Evolutionary conservation across 1,284 basidiomycete genomes (phyloP), one percentile per base, ranked within the genome.

Genomic region (Leccinum pachyderme): DNA sequence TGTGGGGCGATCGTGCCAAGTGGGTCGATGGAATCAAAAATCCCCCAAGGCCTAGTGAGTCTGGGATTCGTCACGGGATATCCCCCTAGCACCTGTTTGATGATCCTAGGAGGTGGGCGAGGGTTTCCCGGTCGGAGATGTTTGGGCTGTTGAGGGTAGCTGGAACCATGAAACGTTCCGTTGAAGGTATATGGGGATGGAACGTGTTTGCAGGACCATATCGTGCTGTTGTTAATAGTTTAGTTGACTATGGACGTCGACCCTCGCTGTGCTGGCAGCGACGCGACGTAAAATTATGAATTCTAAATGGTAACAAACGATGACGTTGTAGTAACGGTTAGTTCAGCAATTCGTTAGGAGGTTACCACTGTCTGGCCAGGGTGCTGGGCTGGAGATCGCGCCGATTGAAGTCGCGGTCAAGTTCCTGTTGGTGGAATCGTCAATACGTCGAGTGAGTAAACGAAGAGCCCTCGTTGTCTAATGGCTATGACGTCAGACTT

Each of bases 401-500:
- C 33, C 33, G 33, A 35, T 35, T 35, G 33, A 35, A 35, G 7
- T 35, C 35, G 15, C 35, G 2, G n/a, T 37, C 35, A 37, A 18
- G 37, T 39, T 45, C n/a, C 13, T 13, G 15, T 35, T 31, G 6
- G 13, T 29, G 25, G 4, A 8, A 37, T 12, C 27, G 1, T 33
- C 46, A 43, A 53, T 39, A 48, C 7, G 22, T 50, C 27, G n/a
- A 44, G 11, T 28, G 13, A 4, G 2, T 0, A 0, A 0, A 1
- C 13, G 18, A 5, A 22, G 67, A 56, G 83, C 81, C 83, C 82
- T 76, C 78, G 78, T 85, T 83, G 83, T 85, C 83, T 85, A 84
- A 84, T 83, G 83, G 82, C 73, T 82, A 85, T 85, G 83, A 84
- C 83, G 83, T 84, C 83, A 85, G 83, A 85, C 83, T 85, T 85